Conservation (phyloP, 1,139 yeast species). For the Magnusiomyces paraingens region DNA sequence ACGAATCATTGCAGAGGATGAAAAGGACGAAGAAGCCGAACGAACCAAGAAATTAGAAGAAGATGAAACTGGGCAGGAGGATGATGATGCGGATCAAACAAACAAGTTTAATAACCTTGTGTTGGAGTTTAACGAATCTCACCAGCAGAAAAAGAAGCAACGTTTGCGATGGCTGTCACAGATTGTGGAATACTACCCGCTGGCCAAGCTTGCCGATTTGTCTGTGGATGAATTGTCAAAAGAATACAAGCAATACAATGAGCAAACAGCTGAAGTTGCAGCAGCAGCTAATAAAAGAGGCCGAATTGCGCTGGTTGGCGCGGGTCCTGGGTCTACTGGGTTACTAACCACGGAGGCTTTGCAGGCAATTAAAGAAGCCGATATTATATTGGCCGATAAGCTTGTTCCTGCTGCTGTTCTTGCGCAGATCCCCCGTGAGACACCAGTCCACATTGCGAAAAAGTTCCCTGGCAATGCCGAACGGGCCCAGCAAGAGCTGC, state of each 20-base stretch:
- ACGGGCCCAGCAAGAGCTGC: conserved; percentile 79
- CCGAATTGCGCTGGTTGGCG: conserved; percentile 71
- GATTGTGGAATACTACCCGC: conserved; percentile 85
- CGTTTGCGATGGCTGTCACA: conserved; percentile 84
- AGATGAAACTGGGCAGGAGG: conserved; percentile 48
- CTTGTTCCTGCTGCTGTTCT: conserved; percentile 85
- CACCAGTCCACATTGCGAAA: conserved; percentile 77
- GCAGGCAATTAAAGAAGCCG: conserved; percentile 74
- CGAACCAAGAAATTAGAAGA: conserved; percentile 12
- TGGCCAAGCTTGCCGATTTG: conserved; percentile 51
- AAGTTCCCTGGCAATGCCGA: conserved; percentile 98
- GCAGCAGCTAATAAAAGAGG: conserved; percentile 35
- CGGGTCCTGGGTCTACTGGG: conserved; percentile 90
- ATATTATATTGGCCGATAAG: conserved; percentile 81
- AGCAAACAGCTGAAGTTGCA: background rate
- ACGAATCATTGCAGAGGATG: conserved; percentile 50
- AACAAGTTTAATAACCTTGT: conserved; percentile 55
- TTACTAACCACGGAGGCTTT: conserved; percentile 81
- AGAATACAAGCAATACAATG: conserved; percentile 31
- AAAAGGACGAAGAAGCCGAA: conserved; percentile 22
- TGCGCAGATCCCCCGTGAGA: conserved; percentile 66
- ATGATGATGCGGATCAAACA: conserved; percentile 63
- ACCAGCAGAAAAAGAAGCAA: conserved; percentile 44
- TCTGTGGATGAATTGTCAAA: conserved; percentile 51
- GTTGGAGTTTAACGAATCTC: conserved; percentile 50